Evolutionary conservation across 2,329 filamentous ascomycete species (phyloP).

Genomic region (Fusarium beomiforme): DNA sequence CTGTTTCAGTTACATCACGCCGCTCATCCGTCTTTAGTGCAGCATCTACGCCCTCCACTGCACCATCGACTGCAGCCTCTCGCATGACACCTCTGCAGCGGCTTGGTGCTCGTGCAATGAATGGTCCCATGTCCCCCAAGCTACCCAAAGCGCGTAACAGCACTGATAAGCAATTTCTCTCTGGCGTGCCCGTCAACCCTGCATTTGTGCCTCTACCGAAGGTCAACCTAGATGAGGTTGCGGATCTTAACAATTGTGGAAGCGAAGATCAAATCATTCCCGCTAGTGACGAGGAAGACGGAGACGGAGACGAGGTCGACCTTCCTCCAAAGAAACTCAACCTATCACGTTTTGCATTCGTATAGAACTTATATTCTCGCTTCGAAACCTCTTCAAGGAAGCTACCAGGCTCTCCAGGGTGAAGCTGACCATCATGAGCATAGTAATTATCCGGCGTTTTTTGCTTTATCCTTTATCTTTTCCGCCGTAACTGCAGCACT

Average conservation of each 20-base stretch:
- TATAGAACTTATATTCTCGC: conserved; percentile 24
- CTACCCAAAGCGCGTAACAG: conserved; percentile 43
- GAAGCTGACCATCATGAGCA: conserved; percentile 8
- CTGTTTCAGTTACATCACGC: conserved; percentile 48
- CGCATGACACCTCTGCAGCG: conserved; percentile 64
- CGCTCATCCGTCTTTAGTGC: conserved; percentile 51
- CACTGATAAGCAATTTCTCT: conserved; percentile 41
- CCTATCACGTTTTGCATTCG: conserved; percentile 60
- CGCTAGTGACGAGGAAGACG: conserved; percentile 61
- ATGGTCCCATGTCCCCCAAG: conserved; percentile 42
- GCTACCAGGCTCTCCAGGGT: background rate
- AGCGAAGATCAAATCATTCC: conserved; percentile 68
- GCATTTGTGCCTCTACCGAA: conserved; percentile 65
- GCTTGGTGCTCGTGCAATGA: conserved; percentile 58
- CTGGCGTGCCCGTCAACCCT: conserved; percentile 59
- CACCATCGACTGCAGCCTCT: conserved; percentile 55
- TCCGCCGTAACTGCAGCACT: conserved; percentile 6
- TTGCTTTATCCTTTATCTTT: conserved; percentile 1
- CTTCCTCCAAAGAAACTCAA: conserved; percentile 52
- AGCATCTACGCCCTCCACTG: conserved; percentile 53
- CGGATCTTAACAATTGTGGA: conserved; percentile 60
- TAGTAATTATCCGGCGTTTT: conserved; percentile 27
- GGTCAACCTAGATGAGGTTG: conserved; percentile 63
- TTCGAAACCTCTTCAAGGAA: background rate
- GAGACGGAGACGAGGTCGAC: conserved; percentile 48